Percentiles rank a stretch among this genome's conserved stretches.
phyloP scores from a whole-genome alignment of 139 green algal genomes.

The Volvox reticuliferus region DNA sequence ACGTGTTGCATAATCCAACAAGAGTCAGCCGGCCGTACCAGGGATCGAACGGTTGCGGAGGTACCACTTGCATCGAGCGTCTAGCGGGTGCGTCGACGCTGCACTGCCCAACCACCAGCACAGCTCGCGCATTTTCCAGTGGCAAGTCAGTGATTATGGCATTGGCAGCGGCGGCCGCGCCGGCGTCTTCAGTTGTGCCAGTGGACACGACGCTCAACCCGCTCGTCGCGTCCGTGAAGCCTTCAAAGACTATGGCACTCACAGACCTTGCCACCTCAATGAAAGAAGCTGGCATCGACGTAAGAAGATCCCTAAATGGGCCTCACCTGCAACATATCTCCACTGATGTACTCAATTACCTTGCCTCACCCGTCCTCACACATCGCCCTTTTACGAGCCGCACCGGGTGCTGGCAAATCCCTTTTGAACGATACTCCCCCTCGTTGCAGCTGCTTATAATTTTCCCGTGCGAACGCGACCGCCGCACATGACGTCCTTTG shows the following conservation, averaged over 20 bases:
- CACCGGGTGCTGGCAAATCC: too few species aligned
- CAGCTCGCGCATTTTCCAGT: neutral
- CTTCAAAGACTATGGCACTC: conserved; percentile 95
- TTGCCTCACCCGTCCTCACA: too few species aligned
- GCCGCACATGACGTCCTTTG: too few species aligned
- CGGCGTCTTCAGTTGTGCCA: neutral
- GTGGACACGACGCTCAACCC: conserved; percentile 86
- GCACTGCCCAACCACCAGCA: neutral
- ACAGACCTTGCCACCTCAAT: conserved; percentile 89
- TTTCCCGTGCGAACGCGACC: too few species aligned
- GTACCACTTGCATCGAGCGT: neutral
- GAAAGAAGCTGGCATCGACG: conserved; percentile 84
- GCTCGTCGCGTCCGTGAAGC: conserved; percentile 79
- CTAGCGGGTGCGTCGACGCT: neutral
- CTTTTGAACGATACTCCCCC: too few species aligned
- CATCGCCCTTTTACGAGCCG: too few species aligned
- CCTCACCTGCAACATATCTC: too few species aligned
- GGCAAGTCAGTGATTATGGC: neutral
- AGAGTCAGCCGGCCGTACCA: neutral
- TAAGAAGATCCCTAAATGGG: conserved; percentile 33
- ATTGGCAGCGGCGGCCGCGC: neutral
- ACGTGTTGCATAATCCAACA: neutral
- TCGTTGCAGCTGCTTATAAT: too few species aligned
- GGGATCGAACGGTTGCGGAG: neutral
- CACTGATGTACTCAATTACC: too few species aligned